Conservation (phyloP, 2,329 filamentous ascomycete species). For the Exophiala bonariae region DNA sequence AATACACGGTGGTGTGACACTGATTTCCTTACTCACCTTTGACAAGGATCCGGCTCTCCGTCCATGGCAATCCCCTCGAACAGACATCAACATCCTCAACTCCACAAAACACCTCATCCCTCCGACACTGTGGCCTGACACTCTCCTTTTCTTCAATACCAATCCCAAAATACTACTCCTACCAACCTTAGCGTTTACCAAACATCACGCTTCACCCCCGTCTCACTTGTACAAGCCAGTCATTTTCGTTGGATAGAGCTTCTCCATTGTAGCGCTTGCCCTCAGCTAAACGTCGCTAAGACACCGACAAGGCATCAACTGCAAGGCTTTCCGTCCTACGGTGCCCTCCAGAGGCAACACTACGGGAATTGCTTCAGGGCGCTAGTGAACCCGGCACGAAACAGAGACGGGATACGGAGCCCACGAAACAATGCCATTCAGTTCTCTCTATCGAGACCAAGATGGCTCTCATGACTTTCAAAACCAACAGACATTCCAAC, state of each 20-base stretch:
- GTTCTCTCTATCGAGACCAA: constrained; percentile 13
- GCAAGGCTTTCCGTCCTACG: too few species aligned
- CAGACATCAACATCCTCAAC: constrained; percentile 14
- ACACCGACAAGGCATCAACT: too few species aligned
- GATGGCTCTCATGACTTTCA: constrained; percentile 25
- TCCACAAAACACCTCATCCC: constrained; percentile 17
- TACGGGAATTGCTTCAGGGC: too few species aligned
- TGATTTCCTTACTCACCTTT: constrained; percentile 11
- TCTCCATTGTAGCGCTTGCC: too few species aligned
- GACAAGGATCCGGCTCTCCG: background rate
- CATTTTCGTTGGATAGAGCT: background rate
- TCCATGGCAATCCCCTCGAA: constrained; percentile 1
- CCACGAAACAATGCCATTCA: constrained; percentile 21
- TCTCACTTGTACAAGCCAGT: too few species aligned
- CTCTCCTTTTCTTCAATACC: constrained; percentile 13
- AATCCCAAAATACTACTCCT: constrained; percentile 2
- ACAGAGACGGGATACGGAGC: background rate
- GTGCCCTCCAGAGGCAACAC: too few species aligned
- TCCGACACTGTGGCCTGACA: constrained; percentile 24
- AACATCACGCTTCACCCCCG: too few species aligned
- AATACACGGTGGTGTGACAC: constrained; percentile 19
- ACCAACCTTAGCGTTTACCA: too few species aligned
- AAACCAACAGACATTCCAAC: constrained; percentile 18
- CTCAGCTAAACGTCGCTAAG: too few species aligned
- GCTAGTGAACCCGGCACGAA: too few species aligned